phyloP scores from a whole-genome alignment of 208 protist species.

The Trichomonas gallinae region DNA sequence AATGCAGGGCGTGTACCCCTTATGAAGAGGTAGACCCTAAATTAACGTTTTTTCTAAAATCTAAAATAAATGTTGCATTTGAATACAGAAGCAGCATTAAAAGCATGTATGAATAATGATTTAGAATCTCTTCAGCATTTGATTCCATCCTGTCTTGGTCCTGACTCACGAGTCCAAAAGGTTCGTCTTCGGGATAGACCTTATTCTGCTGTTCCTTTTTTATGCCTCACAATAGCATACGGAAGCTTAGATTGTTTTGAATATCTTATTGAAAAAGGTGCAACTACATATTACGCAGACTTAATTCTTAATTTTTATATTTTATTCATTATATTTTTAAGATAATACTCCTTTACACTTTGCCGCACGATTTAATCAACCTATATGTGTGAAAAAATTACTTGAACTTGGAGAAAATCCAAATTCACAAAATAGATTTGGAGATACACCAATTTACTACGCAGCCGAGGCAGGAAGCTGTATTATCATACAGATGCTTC shows the following conservation, averaged over 20 bases:
- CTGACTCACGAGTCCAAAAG: background rate
- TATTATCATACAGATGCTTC: background rate
- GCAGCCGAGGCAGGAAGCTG: background rate
- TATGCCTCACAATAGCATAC: background rate
- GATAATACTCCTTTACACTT: background rate
- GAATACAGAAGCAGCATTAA: background rate
- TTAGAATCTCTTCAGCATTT: background rate
- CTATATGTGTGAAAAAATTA: background rate
- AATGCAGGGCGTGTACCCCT: too few species aligned
- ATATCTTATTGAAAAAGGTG: conserved; percentile 6
- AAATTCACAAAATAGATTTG: background rate
- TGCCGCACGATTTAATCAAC: background rate
- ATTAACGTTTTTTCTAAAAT: background rate
- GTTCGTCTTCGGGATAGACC: background rate
- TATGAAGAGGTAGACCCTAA: too few species aligned
- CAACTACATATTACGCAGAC: conserved; percentile 2
- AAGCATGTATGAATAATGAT: background rate
- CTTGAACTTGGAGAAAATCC: background rate
- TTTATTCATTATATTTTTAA: background rate
- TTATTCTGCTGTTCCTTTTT: conserved; percentile 1
- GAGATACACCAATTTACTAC: background rate
- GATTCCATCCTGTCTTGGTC: background rate
- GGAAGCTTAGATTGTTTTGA: background rate
- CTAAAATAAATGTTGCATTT: background rate
- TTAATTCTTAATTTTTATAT: background rate